Evolutionary conservation across 768 basidiomycete species (phyloP).

Genomic region (Exidia glandulosa): DNA sequence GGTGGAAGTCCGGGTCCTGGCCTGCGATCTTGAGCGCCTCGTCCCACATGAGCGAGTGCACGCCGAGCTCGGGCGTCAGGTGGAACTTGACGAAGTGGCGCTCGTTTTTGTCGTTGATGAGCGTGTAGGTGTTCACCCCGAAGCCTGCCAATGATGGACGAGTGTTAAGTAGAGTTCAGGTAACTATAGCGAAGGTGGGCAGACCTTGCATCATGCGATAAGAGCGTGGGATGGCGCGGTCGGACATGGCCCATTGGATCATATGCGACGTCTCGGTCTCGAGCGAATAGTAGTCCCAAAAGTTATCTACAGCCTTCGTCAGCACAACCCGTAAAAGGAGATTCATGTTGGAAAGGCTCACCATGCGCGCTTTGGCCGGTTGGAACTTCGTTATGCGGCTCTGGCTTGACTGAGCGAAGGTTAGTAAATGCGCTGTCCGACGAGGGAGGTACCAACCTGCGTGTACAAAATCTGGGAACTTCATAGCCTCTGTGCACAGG

Average conservation of each 20-base stretch:
- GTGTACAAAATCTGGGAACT: constrained; percentile 80
- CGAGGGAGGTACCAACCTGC: constrained; percentile 26
- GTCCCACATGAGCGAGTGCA: constrained; percentile 80
- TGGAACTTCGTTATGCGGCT: constrained; percentile 65
- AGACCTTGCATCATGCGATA: constrained; percentile 74
- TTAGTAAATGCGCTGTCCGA: not conserved
- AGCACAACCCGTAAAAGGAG: too few species aligned
- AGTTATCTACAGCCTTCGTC: constrained; percentile 59
- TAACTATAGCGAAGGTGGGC: constrained; percentile 12
- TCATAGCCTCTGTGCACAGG: constrained; percentile 42
- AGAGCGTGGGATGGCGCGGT: constrained; percentile 75
- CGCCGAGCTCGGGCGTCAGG: constrained; percentile 68
- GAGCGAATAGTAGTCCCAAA: constrained; percentile 75
- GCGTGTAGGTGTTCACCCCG: constrained; percentile 76
- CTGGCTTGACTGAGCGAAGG: constrained; percentile 59
- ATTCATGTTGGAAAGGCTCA: constrained; percentile 1
- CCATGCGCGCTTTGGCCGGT: constrained; percentile 12
- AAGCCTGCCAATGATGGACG: constrained; percentile 28
- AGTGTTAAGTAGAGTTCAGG: not conserved
- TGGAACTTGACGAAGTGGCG: constrained; percentile 84
- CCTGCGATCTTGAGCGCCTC: constrained; percentile 75
- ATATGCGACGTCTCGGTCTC: constrained; percentile 67
- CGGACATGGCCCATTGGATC: constrained; percentile 80
- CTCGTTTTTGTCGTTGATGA: constrained; percentile 55
- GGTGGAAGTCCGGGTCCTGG: constrained; percentile 78